Evolutionary conservation across 1,284 basidiomycete genomes (phyloP).

Genomic region (Singerocomus inundabilis): DNA sequence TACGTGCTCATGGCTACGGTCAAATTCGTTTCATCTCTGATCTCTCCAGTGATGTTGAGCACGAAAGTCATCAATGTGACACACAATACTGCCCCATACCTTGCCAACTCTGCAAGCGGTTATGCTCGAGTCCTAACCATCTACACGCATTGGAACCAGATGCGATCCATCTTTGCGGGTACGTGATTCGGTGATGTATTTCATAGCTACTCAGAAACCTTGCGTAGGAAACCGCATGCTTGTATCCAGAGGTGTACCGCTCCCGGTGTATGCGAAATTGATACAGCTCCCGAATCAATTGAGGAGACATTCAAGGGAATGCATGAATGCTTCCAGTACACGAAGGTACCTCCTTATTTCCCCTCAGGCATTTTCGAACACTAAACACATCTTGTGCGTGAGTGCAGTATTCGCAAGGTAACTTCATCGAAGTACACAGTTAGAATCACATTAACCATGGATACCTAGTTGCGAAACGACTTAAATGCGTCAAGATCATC

Average conservation of each 20-base stretch:
- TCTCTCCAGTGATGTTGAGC: constrained; percentile 41
- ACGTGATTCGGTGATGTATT: constrained; percentile 32
- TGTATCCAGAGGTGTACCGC: constrained; percentile 45
- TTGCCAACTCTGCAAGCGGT: constrained; percentile 51
- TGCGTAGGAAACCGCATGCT: constrained; percentile 41
- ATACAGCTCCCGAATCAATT: constrained; percentile 51
- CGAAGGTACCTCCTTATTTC: constrained; percentile 34
- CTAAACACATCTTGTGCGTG: not conserved
- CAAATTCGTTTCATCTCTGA: too few species aligned
- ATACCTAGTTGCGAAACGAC: constrained; percentile 45
- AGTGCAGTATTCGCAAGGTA: constrained; percentile 27
- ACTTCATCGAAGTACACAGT: not conserved
- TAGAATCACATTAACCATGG: not conserved
- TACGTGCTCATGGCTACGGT: not conserved
- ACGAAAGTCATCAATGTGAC: constrained; percentile 48
- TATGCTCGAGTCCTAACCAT: constrained; percentile 47
- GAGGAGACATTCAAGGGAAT: constrained; percentile 51
- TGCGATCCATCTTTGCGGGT: constrained; percentile 61
- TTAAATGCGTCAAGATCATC: constrained; percentile 47
- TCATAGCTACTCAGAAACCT: not conserved
- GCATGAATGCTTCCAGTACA: constrained; percentile 46
- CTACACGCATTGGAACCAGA: constrained; percentile 45
- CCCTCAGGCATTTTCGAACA: not conserved
- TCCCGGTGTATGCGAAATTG: constrained; percentile 52
- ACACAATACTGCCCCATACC: constrained; percentile 47